A percentile compares a stretch with the other conserved stretches of the same genome.
phyloP scores from a whole-genome alignment of 1,284 basidiomycete genomes.

The Blastosporella zonata region DNA sequence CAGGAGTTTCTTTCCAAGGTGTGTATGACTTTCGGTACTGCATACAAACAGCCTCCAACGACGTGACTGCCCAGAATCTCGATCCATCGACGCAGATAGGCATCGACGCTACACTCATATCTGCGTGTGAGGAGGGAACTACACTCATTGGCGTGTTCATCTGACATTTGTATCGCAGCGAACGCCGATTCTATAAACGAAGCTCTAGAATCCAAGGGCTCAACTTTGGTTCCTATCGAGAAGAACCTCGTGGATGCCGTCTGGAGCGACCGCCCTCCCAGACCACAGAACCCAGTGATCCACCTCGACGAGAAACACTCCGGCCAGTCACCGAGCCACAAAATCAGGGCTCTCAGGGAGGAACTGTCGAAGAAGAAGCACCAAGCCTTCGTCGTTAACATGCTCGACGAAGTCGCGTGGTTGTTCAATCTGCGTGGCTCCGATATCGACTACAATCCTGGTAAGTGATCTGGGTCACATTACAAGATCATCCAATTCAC shows the following conservation, averaged over 20 bases:
- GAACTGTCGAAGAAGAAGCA: slow-evolving; percentile 65
- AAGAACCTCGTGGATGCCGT: slow-evolving; percentile 82
- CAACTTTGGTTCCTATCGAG: slow-evolving; percentile 60
- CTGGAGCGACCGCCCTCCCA: slow-evolving; percentile 75
- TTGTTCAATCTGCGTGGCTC: slow-evolving; percentile 91
- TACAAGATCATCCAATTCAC: not conserved
- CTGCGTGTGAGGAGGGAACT: slow-evolving; percentile 44
- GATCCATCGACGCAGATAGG: slow-evolving; percentile 66
- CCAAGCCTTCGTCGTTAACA: slow-evolving; percentile 70
- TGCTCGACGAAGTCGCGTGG: slow-evolving; percentile 93
- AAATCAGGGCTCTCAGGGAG: slow-evolving; percentile 66
- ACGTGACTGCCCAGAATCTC: slow-evolving; percentile 52
- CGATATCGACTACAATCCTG: slow-evolving; percentile 91
- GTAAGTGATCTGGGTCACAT: slow-evolving; percentile 21
- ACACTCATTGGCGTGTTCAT: not conserved
- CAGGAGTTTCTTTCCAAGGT: slow-evolving; percentile 80
- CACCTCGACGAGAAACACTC: slow-evolving; percentile 68
- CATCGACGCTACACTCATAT: slow-evolving; percentile 78
- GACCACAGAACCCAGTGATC: slow-evolving; percentile 72
- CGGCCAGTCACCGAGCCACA: slow-evolving; percentile 62
- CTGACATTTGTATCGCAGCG: slow-evolving; percentile 32
- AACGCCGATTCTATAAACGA: slow-evolving; percentile 59
- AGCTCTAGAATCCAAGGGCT: slow-evolving; percentile 47
- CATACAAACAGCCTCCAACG: not conserved
- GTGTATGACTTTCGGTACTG: slow-evolving; percentile 27